phyloP scores from a whole-genome alignment of 2,329 filamentous ascomycete genomes.

The Diatrype stigma region DNA sequence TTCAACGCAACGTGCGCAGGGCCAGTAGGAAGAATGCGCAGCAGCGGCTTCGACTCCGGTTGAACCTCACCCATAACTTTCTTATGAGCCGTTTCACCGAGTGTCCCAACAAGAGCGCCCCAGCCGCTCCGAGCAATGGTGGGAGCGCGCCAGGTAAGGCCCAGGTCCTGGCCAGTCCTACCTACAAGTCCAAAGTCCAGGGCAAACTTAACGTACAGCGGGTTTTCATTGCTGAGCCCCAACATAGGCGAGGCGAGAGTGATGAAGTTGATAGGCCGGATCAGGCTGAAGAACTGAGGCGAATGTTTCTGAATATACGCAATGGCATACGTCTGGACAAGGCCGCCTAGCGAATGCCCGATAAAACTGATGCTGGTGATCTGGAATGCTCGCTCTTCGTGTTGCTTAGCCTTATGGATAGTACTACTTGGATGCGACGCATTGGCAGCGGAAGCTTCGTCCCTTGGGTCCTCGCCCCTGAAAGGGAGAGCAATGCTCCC shows the following conservation, averaged over 20 bases:
- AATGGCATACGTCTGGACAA: conserved; percentile 90
- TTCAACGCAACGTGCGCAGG: conserved; percentile 83
- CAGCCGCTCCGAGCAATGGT: conserved; percentile 81
- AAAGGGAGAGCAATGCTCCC: conserved; percentile 38
- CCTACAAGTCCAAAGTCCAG: conserved; percentile 94
- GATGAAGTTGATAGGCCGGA: conserved; percentile 87
- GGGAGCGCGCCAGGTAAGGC: conserved; percentile 88
- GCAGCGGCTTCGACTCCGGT: conserved; percentile 80
- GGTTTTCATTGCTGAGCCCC: conserved; percentile 94
- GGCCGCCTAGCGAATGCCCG: conserved; percentile 83
- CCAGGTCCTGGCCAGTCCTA: conserved; percentile 91
- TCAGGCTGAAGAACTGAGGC: conserved; percentile 80
- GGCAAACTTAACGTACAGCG: conserved; percentile 94
- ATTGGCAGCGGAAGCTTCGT: conserved; percentile 41
- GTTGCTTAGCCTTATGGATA: conserved; percentile 40
- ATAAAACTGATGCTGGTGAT: conserved; percentile 96
- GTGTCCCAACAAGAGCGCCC: conserved; percentile 79
- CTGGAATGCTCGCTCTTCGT: conserved; percentile 60
- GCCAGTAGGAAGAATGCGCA: conserved; percentile 85
- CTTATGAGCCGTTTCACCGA: conserved; percentile 64
- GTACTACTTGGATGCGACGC: conserved; percentile 59
- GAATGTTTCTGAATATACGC: conserved; percentile 97
- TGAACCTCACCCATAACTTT: conserved; percentile 57
- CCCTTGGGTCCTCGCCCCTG: conserved; percentile 34
- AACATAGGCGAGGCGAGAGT: conserved; percentile 82